Percentiles rank a stretch among this genome's conserved stretches.
Conservation (phyloP, 139 green algal species). For the Chlamydomonas sp. region DNA sequence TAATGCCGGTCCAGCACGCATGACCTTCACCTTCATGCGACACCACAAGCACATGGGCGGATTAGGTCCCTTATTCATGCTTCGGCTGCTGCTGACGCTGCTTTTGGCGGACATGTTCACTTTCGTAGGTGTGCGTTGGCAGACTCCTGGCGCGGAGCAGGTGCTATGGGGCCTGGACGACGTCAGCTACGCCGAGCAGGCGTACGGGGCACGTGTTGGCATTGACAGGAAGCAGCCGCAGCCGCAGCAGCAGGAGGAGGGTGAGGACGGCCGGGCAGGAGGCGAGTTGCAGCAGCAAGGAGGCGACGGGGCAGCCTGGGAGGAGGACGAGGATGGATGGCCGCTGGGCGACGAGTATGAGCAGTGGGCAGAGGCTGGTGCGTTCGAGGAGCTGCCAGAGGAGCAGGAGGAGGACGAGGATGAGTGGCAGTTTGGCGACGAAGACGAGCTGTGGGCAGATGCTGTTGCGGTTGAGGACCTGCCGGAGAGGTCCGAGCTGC, state of each 20-base stretch:
- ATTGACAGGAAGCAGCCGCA: background rate
- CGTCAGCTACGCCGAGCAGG: background rate
- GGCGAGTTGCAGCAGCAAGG: background rate
- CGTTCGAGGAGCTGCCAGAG: background rate
- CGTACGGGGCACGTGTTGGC: background rate
- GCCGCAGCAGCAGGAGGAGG: background rate
- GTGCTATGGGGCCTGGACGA: slow-evolving; percentile 21
- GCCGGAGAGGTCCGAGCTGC: too few relatives aligned
- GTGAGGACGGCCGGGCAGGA: too few relatives aligned
- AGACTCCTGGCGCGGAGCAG: background rate
- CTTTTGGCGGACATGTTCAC: background rate
- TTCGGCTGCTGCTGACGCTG: too few relatives aligned
- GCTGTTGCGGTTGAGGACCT: background rate
- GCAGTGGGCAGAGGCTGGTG: too few relatives aligned
- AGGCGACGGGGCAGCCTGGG: background rate
- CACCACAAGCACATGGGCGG: too few relatives aligned
- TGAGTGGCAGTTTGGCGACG: background rate
- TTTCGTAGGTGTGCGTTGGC: background rate
- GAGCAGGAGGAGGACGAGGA: background rate
- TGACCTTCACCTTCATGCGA: too few relatives aligned
- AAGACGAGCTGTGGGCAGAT: background rate
- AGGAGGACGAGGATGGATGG: background rate
- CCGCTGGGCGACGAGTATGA: background rate
- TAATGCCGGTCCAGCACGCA: too few relatives aligned
- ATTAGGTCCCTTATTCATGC: background rate